Evolutionary conservation across 768 basidiomycete genomes (phyloP), one percentile per base, ranked within the genome.

Genomic region (Boletus rubescentipes): DNA sequence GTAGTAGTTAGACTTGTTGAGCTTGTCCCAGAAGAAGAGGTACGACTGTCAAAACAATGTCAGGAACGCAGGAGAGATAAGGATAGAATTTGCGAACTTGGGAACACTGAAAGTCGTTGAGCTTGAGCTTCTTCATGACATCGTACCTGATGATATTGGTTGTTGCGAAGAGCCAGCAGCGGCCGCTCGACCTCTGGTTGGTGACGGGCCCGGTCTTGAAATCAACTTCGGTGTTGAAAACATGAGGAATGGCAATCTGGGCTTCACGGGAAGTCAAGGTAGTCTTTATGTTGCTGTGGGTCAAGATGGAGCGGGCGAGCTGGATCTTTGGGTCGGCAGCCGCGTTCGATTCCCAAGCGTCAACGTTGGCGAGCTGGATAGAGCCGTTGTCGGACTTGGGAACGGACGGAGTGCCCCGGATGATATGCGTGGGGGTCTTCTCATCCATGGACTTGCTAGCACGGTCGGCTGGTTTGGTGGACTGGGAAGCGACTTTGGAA

Each of bases 101-200:
- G 12, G 91, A 93, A 18, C 95, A 82, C 73, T 98, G 85, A 73
- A 98, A 96, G 38, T 96, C 91, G 54, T 82, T 85, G 38, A 98
- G 75, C 65, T 88, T 89, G 59, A 93, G 79, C 63, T 84, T 84
- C 79, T 89, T 89, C 84, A 92, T 90, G 59, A 94, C 78, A 47
- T 85, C 81, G 72, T 91, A 89, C 39, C 94, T 79, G 54, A 93
- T 76, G 23, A 93, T 81, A 70, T 93, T 92, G 57, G 92, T 94
- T 8, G 91, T 90, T 2, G 94, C 91, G 68, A 98, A 98, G 9
- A 97, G 77, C 95, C 96, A 98, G 75, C 95, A 98, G 43, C 95
- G 78, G 1, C 95, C 95, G 53, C 87, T 90, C 66, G 79, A 84
- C 74, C 85, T 89, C 81, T 96, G 93, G 71, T 88, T 82, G 12